Base-by-base conservation (phyloP, 257 asterid genomes). In the Cruciata laevipes region DNA sequence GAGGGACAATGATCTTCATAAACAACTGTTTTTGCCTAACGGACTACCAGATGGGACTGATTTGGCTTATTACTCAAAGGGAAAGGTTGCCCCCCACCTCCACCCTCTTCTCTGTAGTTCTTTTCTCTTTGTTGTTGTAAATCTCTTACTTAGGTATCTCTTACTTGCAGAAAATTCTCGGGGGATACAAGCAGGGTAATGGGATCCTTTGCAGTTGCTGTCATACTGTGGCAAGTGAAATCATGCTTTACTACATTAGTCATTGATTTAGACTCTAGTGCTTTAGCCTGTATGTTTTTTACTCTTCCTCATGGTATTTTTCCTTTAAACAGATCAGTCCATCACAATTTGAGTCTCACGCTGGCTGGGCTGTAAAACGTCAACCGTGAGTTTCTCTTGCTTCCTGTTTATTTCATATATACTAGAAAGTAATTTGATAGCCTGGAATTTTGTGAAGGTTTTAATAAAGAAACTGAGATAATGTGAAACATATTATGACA, bases 21-120 rank as follows among this genome's bases (percentile, higher is more conserved):
- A 86, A 71, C 73, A 85, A 69, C 91, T 94, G 56, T 94, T 94
- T 78, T 81, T 90, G 99, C 98, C 99, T 31, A 85, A 87, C 80
- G 99, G 99, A 77, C 88, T 94, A 77, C 99, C 96, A 67, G 96
- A 94, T 82, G 99, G 98, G 68, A 94, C 98, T 61, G 93, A 84
- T 61, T 81, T 94, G 86, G 91, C 95, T 76, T 94, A 94, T 76
- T 94, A 86, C 82, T 89, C 99, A 14, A 88, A 86, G 81, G 98
- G 98, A 69, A 94, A 94, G 99, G 99, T 94, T 77, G 86, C 6
- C 42, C 20, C 49, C 27, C 31, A 42, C 9, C 18, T 7, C 4
- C 6, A 17, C 14, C 4, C 16, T 25, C 42, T 66, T 17, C 23
- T 18, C 17, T 5, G 13, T 18, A 3, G 24, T 42, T n/a, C 30